Percentiles rank a stretch among this genome's conserved stretches.
phyloP scores from a whole-genome alignment of 2,329 filamentous ascomycete species.

The Epichloe aotearoae region DNA sequence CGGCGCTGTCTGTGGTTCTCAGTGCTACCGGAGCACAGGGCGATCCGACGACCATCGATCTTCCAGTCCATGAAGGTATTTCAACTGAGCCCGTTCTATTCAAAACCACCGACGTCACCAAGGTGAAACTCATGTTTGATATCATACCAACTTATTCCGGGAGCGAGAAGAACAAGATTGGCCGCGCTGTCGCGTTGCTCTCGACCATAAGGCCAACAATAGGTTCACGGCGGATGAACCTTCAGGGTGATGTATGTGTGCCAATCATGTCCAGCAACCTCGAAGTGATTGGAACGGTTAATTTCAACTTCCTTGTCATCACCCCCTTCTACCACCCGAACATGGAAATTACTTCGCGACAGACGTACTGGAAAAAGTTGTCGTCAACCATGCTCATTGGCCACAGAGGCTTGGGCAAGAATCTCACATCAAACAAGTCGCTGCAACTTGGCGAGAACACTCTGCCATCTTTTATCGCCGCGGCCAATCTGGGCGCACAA shows the following conservation, averaged over 20 bases:
- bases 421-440: slow-evolving; percentile 68
- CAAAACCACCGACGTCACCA: slow-evolving; percentile 59
- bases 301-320: slow-evolving; percentile 93
- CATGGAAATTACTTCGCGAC: slow-evolving; percentile 78
- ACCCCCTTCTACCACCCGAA: slow-evolving; percentile 90
- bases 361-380: slow-evolving; percentile 94
- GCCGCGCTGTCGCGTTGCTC: slow-evolving; percentile 75
- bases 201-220: slow-evolving; percentile 74
- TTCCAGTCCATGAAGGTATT: slow-evolving; percentile 88
- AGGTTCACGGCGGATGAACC: slow-evolving; percentile 73
- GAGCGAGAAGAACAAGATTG: slow-evolving; percentile 75
- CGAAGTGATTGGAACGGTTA: slow-evolving; percentile 86
- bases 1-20: slow-evolving; percentile 80
- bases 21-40: slow-evolving; percentile 75
- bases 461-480: slow-evolving; percentile 87
- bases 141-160: slow-evolving; percentile 93
- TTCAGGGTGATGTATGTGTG: slow-evolving; percentile 85
- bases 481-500: slow-evolving; percentile 76
- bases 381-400: slow-evolving; percentile 73
- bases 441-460: slow-evolving; percentile 95
- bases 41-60: slow-evolving; percentile 77
- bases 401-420: slow-evolving; percentile 75
- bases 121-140: slow-evolving; percentile 86
- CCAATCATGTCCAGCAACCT: slow-evolving; percentile 76
- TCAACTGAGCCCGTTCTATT: slow-evolving; percentile 90